phyloP scores from a whole-genome alignment of 352 stramenopile genomes.

The Phytophthora cryptogea region DNA sequence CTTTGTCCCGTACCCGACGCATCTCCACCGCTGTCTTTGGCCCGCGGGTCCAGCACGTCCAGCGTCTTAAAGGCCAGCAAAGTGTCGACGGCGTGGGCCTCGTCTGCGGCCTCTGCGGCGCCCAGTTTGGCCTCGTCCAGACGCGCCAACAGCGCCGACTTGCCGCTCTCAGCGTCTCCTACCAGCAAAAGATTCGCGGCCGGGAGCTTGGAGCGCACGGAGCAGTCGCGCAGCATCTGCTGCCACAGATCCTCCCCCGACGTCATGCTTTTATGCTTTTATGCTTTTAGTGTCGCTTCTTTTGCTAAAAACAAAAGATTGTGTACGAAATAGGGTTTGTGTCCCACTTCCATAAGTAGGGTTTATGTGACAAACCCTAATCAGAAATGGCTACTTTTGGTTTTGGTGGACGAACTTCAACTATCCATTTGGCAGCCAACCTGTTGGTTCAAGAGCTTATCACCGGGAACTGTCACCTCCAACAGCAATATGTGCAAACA shows the following conservation, averaged over 20 bases:
- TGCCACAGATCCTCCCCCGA: slow-evolving; percentile 70
- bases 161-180: slow-evolving; percentile 75
- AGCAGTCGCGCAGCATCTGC: slow-evolving; percentile 83
- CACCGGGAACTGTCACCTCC: neutral
- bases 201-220: slow-evolving; percentile 75
- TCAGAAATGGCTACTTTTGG: too few species aligned
- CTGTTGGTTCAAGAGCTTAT: neutral
- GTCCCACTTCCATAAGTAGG: too few species aligned
- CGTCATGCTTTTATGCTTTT: slow-evolving; percentile 7
- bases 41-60: slow-evolving; percentile 68
- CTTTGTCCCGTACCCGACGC: slow-evolving; percentile 36
- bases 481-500: neutral
- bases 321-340: too few species aligned
- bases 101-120: slow-evolving; percentile 15
- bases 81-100: slow-evolving; percentile 44
- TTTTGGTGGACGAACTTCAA: neutral
- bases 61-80: slow-evolving; percentile 68
- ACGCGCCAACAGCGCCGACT: slow-evolving; percentile 65
- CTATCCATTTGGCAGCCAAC: too few species aligned
- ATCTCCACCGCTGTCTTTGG: slow-evolving; percentile 51
- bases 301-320: too few species aligned
- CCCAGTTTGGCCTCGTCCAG: slow-evolving; percentile 49
- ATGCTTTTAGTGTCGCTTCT: neutral
- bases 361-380: too few species aligned
- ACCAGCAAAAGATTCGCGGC: slow-evolving; percentile 69